A percentile compares a stretch with the other conserved stretches of the same genome.
phyloP scores from a whole-genome alignment of 306 rosid species.

The Sphenostylis stenocarpa region DNA sequence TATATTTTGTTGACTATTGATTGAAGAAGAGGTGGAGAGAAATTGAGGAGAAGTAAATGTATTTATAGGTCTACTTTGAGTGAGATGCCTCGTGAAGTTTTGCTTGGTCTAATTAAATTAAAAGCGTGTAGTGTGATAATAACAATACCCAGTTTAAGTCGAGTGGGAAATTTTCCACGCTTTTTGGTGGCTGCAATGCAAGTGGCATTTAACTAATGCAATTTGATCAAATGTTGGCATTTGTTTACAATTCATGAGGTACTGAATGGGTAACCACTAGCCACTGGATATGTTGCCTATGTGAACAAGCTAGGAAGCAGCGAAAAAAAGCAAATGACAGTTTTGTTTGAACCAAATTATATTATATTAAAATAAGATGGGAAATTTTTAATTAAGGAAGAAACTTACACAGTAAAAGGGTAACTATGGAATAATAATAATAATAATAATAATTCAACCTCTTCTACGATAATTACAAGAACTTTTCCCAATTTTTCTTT shows the following conservation, averaged over 20 bases:
- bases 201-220: neutral
- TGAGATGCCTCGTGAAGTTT: neutral
- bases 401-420: neutral
- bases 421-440: neutral
- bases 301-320: neutral
- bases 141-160: neutral
- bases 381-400: neutral
- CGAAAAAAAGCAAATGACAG: too few species aligned
- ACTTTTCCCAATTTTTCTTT: too few species aligned
- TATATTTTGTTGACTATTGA: neutral
- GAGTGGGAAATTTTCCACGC: neutral
- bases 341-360: neutral
- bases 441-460: neutral
- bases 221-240: neutral
- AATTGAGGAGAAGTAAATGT: neutral
- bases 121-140: neutral
- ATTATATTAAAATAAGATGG: neutral
- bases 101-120: neutral
- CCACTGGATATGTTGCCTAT: neutral
- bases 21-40: neutral
- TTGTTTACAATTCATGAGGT: neutral
- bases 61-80: slow-evolving; percentile 6
- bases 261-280: neutral
- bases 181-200: neutral
- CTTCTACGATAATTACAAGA: too few species aligned